Conservation (phyloP, 1,139 yeast species). For the Lodderomyces beijingensis region DNA sequence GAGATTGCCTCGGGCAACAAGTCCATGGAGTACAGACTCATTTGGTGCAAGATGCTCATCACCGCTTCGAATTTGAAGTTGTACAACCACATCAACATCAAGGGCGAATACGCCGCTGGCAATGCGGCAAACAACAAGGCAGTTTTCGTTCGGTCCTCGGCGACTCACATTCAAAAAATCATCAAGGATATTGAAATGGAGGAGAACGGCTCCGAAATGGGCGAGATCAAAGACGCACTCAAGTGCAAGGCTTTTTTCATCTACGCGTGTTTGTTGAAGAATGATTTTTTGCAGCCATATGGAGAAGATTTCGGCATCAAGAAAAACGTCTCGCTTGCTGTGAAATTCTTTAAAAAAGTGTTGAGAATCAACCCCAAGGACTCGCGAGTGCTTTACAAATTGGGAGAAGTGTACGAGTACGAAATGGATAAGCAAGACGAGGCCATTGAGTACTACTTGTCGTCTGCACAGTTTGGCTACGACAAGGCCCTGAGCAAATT, state of each 20-base stretch:
- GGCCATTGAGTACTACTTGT: slow-evolving; percentile 35
- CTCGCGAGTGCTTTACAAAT: slow-evolving; percentile 33
- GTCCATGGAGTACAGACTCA: slow-evolving; percentile 37
- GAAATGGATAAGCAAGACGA: slow-evolving; percentile 14
- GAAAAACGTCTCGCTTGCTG: slow-evolving; percentile 28
- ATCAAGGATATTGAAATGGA: slow-evolving; percentile 32
- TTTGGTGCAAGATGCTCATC: slow-evolving; percentile 45
- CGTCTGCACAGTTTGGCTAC: slow-evolving; percentile 41
- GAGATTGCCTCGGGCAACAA: slow-evolving; percentile 44
- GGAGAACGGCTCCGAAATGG: slow-evolving; percentile 5
- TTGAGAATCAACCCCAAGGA: slow-evolving; percentile 30
- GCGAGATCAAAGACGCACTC: slow-evolving; percentile 20
- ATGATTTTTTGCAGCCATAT: slow-evolving; percentile 28
- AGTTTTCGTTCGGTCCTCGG: slow-evolving; percentile 37
- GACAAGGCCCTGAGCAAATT: slow-evolving; percentile 42
- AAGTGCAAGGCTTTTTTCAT: slow-evolving; percentile 29
- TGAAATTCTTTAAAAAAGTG: slow-evolving; percentile 31
- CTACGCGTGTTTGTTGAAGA: slow-evolving; percentile 39
- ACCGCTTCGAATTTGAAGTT: slow-evolving; percentile 38
- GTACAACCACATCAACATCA: slow-evolving; percentile 40
- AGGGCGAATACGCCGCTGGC: slow-evolving; percentile 36
- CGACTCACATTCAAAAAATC: slow-evolving; percentile 37
- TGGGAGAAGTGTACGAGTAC: slow-evolving; percentile 40
- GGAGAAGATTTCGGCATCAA: slow-evolving; percentile 37
- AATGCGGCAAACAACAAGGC: slow-evolving; percentile 36